Evolutionary conservation across 345 rosid species (phyloP).

Genomic region (Geranium rotundifolium): DNA sequence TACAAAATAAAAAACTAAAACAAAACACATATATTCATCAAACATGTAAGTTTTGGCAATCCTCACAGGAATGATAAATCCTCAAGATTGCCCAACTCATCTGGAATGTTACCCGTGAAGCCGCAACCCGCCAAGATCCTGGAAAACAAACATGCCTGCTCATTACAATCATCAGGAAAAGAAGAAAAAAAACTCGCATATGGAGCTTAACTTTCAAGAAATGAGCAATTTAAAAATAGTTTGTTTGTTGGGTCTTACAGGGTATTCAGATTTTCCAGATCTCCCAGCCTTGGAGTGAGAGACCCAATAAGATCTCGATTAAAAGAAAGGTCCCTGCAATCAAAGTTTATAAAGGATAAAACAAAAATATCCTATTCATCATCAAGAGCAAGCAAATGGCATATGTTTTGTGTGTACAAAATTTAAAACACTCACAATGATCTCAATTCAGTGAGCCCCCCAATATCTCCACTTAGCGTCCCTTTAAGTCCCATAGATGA

Average conservation of each 20-base stretch:
- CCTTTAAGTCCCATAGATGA: conserved; percentile 81
- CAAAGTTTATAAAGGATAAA: conserved; percentile 1
- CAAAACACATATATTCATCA: background rate
- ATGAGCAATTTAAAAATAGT: background rate
- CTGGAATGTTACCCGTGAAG: conserved; percentile 74
- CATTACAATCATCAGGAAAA: background rate
- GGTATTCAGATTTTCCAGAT: conserved; percentile 61
- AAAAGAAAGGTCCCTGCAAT: conserved; percentile 74
- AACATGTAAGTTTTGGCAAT: background rate
- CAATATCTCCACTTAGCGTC: conserved; percentile 82
- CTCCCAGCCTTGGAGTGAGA: conserved; percentile 62
- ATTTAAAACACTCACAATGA: conserved; percentile 49
- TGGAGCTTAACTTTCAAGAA: background rate
- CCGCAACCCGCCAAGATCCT: conserved; percentile 88
- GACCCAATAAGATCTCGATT: conserved; percentile 67
- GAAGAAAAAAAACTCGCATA: background rate
- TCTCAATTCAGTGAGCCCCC: conserved; percentile 69
- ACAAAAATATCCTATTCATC: background rate
- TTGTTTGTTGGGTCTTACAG: conserved; percentile 33
- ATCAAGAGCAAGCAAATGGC: too few relatives aligned
- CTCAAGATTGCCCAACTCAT: conserved; percentile 66
- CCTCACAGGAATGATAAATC: conserved; percentile 84
- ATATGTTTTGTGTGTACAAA: too few relatives aligned
- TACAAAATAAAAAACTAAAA: background rate
- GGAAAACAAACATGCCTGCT: conserved; percentile 10